Conservation (phyloP, 2,329 filamentous ascomycete species). For the Aspergillus amoenus region DNA sequence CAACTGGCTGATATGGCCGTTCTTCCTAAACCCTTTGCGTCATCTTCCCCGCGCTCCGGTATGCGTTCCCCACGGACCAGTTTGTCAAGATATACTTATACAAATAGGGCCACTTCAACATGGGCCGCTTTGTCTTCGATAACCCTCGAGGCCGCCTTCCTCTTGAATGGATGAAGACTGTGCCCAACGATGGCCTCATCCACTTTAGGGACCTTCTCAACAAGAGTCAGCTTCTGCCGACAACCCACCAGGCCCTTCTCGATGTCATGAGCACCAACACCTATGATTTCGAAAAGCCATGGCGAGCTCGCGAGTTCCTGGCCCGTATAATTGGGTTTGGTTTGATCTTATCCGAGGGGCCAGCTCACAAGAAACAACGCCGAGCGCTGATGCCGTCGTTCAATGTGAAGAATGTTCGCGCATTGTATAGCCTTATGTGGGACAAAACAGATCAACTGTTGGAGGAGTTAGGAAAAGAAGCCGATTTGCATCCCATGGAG, state of each 20-base stretch:
- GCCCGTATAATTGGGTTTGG: constrained; percentile 52
- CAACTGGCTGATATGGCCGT: constrained; percentile 49
- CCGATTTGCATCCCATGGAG: constrained; percentile 28
- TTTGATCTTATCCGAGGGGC: constrained; percentile 51
- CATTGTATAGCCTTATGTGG: constrained; percentile 39
- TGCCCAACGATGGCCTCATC: constrained; percentile 58
- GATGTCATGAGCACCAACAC: constrained; percentile 54
- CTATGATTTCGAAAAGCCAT: constrained; percentile 57
- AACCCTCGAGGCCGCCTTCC: constrained; percentile 32
- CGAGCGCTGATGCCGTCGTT: constrained; percentile 39
- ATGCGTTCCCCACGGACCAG: neutral
- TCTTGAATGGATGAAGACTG: constrained; percentile 49
- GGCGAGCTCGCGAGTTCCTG: constrained; percentile 44
- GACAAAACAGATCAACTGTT: constrained; percentile 35
- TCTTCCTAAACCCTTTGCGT: constrained; percentile 51
- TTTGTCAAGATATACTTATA: constrained; percentile 2
- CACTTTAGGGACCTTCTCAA: constrained; percentile 52
- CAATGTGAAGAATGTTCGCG: constrained; percentile 37
- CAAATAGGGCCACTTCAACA: constrained; percentile 25
- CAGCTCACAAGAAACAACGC: constrained; percentile 50
- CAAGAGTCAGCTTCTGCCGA: constrained; percentile 29
- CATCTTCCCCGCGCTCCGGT: constrained; percentile 50
- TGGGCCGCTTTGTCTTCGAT: constrained; percentile 32
- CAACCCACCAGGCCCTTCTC: constrained; percentile 43
- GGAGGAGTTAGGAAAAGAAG: constrained; percentile 35